These are phyloP conservation scores for Spongispora temasekensis DNA, from an alignment of 1,284 basidiomycete species.

Conservation along the genomic window DNA sequence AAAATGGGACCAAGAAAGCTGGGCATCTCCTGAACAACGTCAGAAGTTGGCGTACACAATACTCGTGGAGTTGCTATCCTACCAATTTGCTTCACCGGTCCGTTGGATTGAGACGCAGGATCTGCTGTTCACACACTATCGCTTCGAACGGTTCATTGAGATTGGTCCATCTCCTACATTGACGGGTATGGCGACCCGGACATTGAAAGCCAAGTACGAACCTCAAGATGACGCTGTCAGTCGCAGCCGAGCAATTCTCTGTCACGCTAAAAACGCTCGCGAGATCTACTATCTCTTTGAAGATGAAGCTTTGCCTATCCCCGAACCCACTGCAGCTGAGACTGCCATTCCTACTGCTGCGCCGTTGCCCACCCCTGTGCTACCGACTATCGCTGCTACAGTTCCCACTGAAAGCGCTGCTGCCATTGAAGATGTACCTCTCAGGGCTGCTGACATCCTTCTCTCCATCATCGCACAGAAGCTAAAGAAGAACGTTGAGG, in stretches of 20 bases:
- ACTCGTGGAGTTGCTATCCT: constrained; percentile 94
- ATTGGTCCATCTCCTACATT: constrained; percentile 96
- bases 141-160: constrained; percentile 94
- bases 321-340: constrained; percentile 45
- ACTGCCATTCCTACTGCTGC: constrained; percentile 46
- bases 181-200: constrained; percentile 94
- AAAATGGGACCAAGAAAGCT: constrained; percentile 92
- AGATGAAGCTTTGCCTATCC: constrained; percentile 67
- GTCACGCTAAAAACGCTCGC: constrained; percentile 93
- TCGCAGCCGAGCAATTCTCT: constrained; percentile 82
- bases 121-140: constrained; percentile 85
- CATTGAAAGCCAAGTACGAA: constrained; percentile 96
- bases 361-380: constrained; percentile 45
- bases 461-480: constrained; percentile 94
- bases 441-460: constrained; percentile 91
- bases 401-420: constrained; percentile 64
- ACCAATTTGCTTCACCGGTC: constrained; percentile 95
- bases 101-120: constrained; percentile 99
- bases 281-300: constrained; percentile 99
- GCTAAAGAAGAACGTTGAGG: constrained; percentile 91
- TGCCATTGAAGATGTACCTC: constrained; percentile 84
- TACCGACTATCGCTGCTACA: constrained; percentile 46
- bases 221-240: constrained; percentile 84
- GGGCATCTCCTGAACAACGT: constrained; percentile 80
- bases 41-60: constrained; percentile 95